Conservation (phyloP, 2,329 filamentous ascomycete genomes). For the Penicillium sp. region DNA sequence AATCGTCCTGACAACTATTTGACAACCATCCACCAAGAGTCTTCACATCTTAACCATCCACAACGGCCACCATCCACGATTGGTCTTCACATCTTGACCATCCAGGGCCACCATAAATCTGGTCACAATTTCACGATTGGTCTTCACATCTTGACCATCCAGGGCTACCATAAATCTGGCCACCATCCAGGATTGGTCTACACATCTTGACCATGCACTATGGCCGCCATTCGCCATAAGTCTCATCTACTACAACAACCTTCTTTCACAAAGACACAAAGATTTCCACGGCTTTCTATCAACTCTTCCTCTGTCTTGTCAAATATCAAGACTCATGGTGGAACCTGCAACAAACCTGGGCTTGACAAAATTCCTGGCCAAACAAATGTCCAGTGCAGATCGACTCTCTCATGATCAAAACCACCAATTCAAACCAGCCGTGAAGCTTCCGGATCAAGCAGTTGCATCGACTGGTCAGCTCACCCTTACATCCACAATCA, state of each 20-base stretch:
- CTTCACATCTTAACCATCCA: not conserved
- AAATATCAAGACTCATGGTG: not conserved
- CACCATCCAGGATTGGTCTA: not conserved
- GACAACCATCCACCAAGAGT: not conserved
- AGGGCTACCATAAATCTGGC: not conserved
- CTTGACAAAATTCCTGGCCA: not conserved
- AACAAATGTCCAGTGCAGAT: not conserved
- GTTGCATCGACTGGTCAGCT: not conserved
- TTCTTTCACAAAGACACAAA: not conserved
- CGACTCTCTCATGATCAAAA: not conserved
- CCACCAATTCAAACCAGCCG: no score
- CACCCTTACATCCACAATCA: not conserved
- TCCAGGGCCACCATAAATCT: no score
- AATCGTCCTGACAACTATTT: no score
- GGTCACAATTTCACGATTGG: not conserved
- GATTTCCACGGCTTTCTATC: not conserved
- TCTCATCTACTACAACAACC: not conserved
- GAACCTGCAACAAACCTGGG: not conserved
- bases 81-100: not conserved
- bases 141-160: not conserved
- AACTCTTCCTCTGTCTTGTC: not conserved
- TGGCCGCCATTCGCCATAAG: not conserved
- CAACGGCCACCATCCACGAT: not conserved
- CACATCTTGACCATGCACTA: not conserved
- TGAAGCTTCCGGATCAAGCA: not conserved